Conservation (phyloP, 75 land plant genomes). For the Pseudotsuga menziesii region DNA sequence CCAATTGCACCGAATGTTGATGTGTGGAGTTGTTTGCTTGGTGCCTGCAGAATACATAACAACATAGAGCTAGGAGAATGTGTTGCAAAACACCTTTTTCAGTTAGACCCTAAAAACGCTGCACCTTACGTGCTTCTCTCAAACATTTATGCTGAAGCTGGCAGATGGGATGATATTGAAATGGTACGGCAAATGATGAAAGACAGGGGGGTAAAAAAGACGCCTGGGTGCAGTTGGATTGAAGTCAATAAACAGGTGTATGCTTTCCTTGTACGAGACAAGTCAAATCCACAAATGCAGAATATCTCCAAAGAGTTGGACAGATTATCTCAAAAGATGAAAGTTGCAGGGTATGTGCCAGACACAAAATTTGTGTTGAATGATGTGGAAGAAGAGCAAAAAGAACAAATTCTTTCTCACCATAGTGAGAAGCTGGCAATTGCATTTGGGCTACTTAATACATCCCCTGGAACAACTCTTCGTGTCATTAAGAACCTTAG, state of each 20-base stretch:
- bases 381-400: constrained; percentile 4
- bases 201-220: constrained; percentile 29
- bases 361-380: background rate
- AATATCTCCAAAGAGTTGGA: constrained; percentile 11
- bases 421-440: constrained; percentile 17
- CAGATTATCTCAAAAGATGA: background rate
- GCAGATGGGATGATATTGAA: constrained; percentile 21
- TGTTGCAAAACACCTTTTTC: constrained; percentile 23
- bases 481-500: constrained; percentile 12
- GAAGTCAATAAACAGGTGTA: constrained; percentile 25
- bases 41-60: constrained; percentile 39
- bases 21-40: constrained; percentile 52
- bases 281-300: constrained; percentile 24
- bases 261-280: constrained; percentile 38
- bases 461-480: constrained; percentile 4
- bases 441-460: constrained; percentile 11
- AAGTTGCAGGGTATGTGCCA: constrained; percentile 9
- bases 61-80: constrained; percentile 25
- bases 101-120: constrained; percentile 31
- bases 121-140: constrained; percentile 38
- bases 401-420: constrained; percentile 2
- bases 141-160: constrained; percentile 26
- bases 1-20: constrained; percentile 18
- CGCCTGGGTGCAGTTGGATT: constrained; percentile 56
- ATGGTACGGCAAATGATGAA: constrained; percentile 25